Percentiles rank a stretch among this genome's conserved stretches.
phyloP scores from a whole-genome alignment of 2,329 filamentous ascomycete genomes.

The Aspergillus sp. region DNA sequence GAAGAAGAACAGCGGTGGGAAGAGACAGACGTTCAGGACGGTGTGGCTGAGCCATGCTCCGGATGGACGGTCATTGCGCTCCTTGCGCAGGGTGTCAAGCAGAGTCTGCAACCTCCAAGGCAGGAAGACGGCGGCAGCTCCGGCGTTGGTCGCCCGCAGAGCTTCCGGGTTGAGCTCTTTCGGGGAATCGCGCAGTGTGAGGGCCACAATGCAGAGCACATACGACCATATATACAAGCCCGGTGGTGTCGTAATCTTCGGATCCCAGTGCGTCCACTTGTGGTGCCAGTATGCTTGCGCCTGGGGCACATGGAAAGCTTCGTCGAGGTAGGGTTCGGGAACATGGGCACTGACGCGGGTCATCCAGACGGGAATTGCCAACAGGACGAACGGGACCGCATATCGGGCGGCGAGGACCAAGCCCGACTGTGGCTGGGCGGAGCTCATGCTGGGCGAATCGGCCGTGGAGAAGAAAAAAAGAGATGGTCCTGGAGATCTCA shows the following conservation, averaged over 20 bases:
- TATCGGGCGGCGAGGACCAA: conserved; percentile 37
- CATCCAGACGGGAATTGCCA: conserved; percentile 42
- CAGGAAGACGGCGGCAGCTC: conserved; percentile 34
- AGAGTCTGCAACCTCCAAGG: conserved; percentile 54
- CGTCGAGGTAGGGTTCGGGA: conserved; percentile 59
- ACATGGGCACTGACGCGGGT: conserved; percentile 48
- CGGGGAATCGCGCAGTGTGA: conserved; percentile 27
- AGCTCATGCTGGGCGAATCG: conserved; percentile 25
- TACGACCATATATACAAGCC: conserved; percentile 67
- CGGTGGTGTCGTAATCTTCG: conserved; percentile 95
- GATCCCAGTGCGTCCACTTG: conserved; percentile 78
- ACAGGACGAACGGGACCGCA: conserved; percentile 33
- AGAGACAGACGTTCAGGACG: conserved; percentile 76
- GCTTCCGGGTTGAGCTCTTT: conserved; percentile 32
- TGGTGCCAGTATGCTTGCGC: conserved; percentile 81
- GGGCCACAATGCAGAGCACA: conserved; percentile 30
- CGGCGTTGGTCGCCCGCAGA: conserved; percentile 39
- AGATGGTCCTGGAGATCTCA: background rate
- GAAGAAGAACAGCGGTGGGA: conserved; percentile 94
- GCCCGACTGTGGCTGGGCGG: conserved; percentile 28
- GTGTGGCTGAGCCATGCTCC: conserved; percentile 38
- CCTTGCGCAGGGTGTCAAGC: conserved; percentile 47
- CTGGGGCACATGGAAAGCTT: conserved; percentile 72
- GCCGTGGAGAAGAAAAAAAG: conserved; percentile 3
- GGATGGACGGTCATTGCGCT: conserved; percentile 28